These are phyloP conservation scores for Mariannaea sp. DNA, from an alignment of 2,329 filamentous ascomycete species.

Conservation along the genomic window DNA sequence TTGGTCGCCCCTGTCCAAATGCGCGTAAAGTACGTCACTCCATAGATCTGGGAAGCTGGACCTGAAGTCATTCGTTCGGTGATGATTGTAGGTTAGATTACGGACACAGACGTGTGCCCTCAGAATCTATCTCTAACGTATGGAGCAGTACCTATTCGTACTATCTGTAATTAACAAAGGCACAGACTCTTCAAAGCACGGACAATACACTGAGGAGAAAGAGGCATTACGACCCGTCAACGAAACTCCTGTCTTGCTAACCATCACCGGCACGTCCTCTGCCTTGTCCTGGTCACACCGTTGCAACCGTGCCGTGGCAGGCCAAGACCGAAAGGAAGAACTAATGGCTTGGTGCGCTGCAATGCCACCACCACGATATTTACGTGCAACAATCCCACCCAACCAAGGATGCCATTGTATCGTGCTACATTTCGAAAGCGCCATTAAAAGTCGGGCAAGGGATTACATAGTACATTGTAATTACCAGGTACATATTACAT, in stretches of 20 bases:
- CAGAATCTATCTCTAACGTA: neutral
- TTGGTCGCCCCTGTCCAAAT: too few relatives aligned
- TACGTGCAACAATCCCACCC: neutral
- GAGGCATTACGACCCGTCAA: too few relatives aligned
- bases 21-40: too few relatives aligned
- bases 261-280: neutral
- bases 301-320: neutral
- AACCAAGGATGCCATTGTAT: neutral
- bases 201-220: neutral
- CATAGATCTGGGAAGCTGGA: neutral
- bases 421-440: neutral
- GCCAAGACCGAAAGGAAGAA: neutral
- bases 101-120: neutral
- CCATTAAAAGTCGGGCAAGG: too few relatives aligned
- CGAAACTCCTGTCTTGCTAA: too few relatives aligned
- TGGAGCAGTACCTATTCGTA: too few relatives aligned
- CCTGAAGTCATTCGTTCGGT: neutral
- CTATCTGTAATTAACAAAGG: neutral
- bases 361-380: constrained; percentile 4
- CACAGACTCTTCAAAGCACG: neutral
- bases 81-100: neutral
- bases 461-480: too few relatives aligned
- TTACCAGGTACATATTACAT: too few relatives aligned
- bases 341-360: neutral
- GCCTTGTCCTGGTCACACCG: neutral